Base-by-base conservation (phyloP, 768 basidiomycete species). In the Ramaria sp. region DNA sequence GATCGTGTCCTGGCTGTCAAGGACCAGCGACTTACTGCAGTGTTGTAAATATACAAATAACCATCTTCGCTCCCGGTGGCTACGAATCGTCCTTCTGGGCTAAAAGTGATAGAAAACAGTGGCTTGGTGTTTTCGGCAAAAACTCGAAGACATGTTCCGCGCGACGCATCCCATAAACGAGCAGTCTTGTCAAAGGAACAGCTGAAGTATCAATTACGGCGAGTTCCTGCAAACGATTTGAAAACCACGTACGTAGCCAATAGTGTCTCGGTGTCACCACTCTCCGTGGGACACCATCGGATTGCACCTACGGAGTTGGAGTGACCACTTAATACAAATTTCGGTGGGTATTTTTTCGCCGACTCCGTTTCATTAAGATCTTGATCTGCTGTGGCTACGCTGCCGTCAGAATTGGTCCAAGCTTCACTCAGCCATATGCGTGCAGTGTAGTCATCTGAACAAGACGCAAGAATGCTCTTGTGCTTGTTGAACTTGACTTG, bases 11-110 rank as follows among this genome's bases (percentile, higher is more conserved):
- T 1, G 39, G 47, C 33, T 12, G 42, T 31, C n/a, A 43, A 53
- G 22, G 52, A n/a, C 41, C 37, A 54, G 7, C 20, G 15, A 67
- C 78, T 52, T 62, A 87, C 89, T 71, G 78, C 71, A 31, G 83
- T 73, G 59, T 82, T 75, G 62, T 90, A 93, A 27, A 94, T 71
- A 62, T 83, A 74, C 54, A 93, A 63, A 72, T 79, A 78, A 7
- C 88, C 88, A 64, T 94, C 91, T 31, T 84, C 86, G 58, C 86
- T 80, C 0, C 87, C 91, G 13, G 87, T 87, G 2, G 85, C 85
- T 27, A 93, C 67, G 66, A 79, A 82, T 49, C 73, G 72, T 0
- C 89, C 88, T 51, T 81, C 76, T 0, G 89, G 88, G 63, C 85
- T 86, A 68, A 91, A 91, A 5, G 81, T 71, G 31, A 92, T 64